These are phyloP conservation scores for Chenopodium album DNA, from an alignment of 148 eudicot genomes.

Conservation along the genomic window DNA sequence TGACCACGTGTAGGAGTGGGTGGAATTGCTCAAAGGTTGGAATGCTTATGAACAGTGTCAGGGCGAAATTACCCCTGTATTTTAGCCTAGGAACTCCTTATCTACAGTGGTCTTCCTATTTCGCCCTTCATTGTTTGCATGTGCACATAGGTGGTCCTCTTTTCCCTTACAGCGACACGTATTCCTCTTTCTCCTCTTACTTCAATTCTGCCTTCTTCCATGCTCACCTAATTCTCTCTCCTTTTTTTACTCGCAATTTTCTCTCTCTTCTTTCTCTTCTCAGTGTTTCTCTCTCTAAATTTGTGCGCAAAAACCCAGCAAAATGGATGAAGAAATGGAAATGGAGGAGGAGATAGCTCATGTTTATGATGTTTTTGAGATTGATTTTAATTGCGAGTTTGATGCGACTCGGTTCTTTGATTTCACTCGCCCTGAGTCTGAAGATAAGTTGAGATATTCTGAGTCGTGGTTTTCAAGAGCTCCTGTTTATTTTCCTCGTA, in stretches of 20 bases:
- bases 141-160: no score
- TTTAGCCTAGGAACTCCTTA: no score
- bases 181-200: no score
- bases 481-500: slow-evolving; percentile 70
- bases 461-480: slow-evolving; percentile 70
- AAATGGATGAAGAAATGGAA: slow-evolving; percentile 47
- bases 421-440: slow-evolving; percentile 59
- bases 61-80: no score
- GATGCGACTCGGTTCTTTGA: slow-evolving; percentile 72
- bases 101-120: no score
- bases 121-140: no score
- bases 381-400: slow-evolving; percentile 77
- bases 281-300: slow-evolving; percentile 4
- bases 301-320: not conserved
- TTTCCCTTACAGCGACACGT: no score
- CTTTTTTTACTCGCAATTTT: not conserved
- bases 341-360: slow-evolving; percentile 26
- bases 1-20: no score
- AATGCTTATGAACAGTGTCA: no score
- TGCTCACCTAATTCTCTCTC: no score
- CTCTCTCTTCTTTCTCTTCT: not conserved
- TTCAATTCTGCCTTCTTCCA: no score
- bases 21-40: no score
- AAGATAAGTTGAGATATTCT: slow-evolving; percentile 49
- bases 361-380: slow-evolving; percentile 54